phyloP scores from a whole-genome alignment of 2,329 filamentous ascomycete species.

The Scytalidium sp. region DNA sequence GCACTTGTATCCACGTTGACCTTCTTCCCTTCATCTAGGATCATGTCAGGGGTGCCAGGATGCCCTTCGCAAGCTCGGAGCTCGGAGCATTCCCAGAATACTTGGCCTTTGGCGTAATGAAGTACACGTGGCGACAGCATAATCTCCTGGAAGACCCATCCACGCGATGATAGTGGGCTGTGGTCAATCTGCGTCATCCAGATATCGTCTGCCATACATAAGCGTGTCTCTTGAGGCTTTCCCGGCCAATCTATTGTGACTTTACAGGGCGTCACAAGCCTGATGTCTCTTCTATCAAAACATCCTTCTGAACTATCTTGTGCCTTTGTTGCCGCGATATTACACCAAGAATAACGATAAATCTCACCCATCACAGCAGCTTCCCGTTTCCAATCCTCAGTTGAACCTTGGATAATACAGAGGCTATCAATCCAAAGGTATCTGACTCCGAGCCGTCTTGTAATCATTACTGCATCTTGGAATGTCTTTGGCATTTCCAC shows the following conservation, averaged over 20 bases:
- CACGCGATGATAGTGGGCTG: slow-evolving; percentile 6
- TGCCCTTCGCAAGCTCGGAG: too few species aligned
- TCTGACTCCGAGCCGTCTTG: slow-evolving; percentile 18
- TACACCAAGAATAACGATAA: slow-evolving; percentile 21
- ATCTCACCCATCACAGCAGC: slow-evolving; percentile 20
- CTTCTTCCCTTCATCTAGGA: too few species aligned
- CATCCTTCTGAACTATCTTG: neutral
- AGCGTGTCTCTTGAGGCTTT: neutral
- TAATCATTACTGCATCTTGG: slow-evolving; percentile 24
- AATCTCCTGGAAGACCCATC: slow-evolving; percentile 13
- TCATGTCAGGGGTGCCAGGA: too few species aligned
- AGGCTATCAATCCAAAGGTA: slow-evolving; percentile 32
- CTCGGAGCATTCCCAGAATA: slow-evolving; percentile 14
- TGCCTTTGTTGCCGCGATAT: slow-evolving; percentile 16
- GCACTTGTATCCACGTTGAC: too few species aligned
- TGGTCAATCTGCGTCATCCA: neutral
- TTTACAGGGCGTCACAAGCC: too few species aligned
- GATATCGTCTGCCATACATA: neutral
- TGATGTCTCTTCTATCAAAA: slow-evolving; percentile 5
- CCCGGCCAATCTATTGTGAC: neutral
- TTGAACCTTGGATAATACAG: slow-evolving; percentile 29
- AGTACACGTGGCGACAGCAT: slow-evolving; percentile 8
- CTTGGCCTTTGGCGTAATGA: slow-evolving; percentile 6
- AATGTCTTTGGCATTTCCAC: slow-evolving; percentile 20
- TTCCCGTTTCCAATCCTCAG: slow-evolving; percentile 24